Conservation (phyloP, 768 basidiomycete genomes). For the Trametes gibbosa region DNA sequence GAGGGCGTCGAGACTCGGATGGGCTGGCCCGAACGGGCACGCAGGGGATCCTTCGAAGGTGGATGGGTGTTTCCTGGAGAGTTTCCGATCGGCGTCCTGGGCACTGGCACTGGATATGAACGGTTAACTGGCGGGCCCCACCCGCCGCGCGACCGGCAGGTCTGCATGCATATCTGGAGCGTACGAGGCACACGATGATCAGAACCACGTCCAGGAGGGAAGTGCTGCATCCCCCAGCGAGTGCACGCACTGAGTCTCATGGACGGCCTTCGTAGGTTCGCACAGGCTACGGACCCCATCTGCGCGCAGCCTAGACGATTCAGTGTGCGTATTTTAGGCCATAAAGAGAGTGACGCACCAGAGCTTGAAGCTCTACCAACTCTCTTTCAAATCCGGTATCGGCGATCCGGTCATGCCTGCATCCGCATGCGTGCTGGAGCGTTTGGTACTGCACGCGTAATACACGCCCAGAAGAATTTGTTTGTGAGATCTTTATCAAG, state of each 20-base stretch:
- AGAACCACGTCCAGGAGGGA: not conserved
- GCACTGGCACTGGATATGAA: not conserved
- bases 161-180: not conserved
- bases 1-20: not conserved
- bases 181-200: not conserved
- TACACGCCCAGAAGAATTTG: not conserved
- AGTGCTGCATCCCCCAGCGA: not conserved
- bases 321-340: not conserved
- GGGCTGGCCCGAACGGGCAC: not conserved
- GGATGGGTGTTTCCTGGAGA: not conserved
- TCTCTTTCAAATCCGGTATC: not conserved
- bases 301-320: not conserved
- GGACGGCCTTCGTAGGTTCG: not conserved
- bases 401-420: not conserved
- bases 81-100: conserved; percentile 1
- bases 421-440: not conserved
- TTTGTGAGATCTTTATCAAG: not conserved
- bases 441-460: not conserved
- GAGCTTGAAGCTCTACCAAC: not conserved
- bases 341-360: not conserved
- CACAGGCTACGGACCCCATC: not conserved
- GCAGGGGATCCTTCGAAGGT: not conserved
- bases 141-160: not conserved
- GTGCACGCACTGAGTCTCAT: not conserved
- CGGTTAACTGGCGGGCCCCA: not conserved